Conservation (phyloP, 1,139 yeast genomes). For the Scheffersomyces lignicola region DNA sequence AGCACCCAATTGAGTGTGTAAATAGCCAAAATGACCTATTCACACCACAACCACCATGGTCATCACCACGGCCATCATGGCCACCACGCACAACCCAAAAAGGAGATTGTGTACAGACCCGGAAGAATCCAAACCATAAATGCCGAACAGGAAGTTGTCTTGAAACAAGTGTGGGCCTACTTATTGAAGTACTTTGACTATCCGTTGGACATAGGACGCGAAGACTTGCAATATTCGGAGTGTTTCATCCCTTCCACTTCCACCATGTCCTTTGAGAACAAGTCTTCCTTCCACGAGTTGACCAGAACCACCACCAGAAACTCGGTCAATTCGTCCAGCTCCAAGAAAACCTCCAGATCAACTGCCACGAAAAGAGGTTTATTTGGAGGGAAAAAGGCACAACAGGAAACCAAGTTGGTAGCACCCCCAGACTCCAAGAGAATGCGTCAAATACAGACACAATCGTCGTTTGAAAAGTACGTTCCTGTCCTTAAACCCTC, state of each 20-base stretch:
- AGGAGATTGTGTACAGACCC: slow-evolving; percentile 24
- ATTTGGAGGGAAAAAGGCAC: slow-evolving; percentile 16
- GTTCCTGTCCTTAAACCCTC: slow-evolving; percentile 24
- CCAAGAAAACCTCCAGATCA: slow-evolving; percentile 24
- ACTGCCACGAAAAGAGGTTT: slow-evolving; percentile 21
- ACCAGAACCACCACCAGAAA: slow-evolving; percentile 27
- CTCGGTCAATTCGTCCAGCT: slow-evolving; percentile 28
- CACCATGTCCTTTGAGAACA: slow-evolving; percentile 19
- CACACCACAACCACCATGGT: background rate
- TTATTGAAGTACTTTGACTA: slow-evolving; percentile 41
- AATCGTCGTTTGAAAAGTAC: slow-evolving; percentile 31
- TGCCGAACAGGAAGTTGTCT: slow-evolving; percentile 40
- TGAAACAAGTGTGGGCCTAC: slow-evolving; percentile 46
- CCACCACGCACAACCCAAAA: slow-evolving; percentile 1
- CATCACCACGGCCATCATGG: background rate
- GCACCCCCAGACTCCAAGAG: slow-evolving; percentile 24
- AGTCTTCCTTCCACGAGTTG: slow-evolving; percentile 20
- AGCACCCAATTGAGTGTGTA: background rate
- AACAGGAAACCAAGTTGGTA: slow-evolving; percentile 1
- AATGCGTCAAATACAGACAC: slow-evolving; percentile 31
- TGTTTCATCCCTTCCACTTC: slow-evolving; percentile 36
- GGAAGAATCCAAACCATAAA: slow-evolving; percentile 44
- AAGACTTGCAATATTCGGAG: slow-evolving; percentile 32
- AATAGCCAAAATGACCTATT: slow-evolving; percentile 1
- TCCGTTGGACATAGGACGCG: slow-evolving; percentile 28